phyloP scores from a whole-genome alignment of 176 grass and related monocot species.

The Coix lacrymajobi region DNA sequence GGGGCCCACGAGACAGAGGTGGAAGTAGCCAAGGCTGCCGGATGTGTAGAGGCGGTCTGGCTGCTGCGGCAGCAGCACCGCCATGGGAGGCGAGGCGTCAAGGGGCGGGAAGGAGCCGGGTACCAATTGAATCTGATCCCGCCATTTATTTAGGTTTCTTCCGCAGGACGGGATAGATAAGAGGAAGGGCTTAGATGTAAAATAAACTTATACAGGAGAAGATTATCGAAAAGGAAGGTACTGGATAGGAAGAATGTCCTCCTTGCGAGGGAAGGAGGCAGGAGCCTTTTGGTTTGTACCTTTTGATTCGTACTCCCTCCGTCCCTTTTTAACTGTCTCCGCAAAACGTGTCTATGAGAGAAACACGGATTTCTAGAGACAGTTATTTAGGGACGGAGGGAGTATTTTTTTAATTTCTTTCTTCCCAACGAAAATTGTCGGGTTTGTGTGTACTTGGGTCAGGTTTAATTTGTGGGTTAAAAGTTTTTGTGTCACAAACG shows the following conservation, averaged over 20 bases:
- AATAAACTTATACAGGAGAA: neutral
- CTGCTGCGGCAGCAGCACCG: neutral
- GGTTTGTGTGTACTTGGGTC: too few relatives aligned
- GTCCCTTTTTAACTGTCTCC: too few relatives aligned
- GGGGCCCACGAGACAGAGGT: conserved; percentile 41
- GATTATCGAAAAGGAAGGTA: neutral
- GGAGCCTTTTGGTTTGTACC: too few relatives aligned
- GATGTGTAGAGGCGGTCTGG: neutral
- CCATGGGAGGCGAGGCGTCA: conserved; percentile 12
- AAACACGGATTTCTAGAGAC: too few relatives aligned
- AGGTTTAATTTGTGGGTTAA: too few relatives aligned
- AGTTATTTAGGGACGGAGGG: too few relatives aligned
- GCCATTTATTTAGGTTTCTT: conserved; percentile 17
- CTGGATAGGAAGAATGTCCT: neutral
- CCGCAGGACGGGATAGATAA: neutral
- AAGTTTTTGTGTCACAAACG: too few relatives aligned
- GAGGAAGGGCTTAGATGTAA: neutral
- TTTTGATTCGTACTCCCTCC: too few relatives aligned
- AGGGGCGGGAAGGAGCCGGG: conserved; percentile 18
- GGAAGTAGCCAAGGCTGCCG: conserved; percentile 42
- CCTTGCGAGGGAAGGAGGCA: conserved; percentile 24
- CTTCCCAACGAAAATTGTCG: too few relatives aligned
- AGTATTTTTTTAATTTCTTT: too few relatives aligned
- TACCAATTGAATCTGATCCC: conserved; percentile 14
- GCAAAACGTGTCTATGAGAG: too few relatives aligned